Base-by-base conservation (phyloP, 257 asterid species). In the Scutellaria galericulata region DNA sequence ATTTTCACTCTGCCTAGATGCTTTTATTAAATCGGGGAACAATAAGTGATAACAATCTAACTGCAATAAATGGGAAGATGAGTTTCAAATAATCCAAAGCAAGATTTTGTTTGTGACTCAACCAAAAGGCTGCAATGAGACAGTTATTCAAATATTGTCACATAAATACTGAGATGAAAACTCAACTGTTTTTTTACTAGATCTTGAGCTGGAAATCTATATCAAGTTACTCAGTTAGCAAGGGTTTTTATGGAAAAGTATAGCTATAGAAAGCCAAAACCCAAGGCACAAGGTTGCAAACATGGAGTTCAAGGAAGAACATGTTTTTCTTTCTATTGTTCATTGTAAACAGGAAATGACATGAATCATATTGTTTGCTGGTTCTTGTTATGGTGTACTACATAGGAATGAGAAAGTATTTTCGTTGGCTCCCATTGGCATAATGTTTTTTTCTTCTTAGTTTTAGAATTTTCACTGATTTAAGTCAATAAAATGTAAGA, bases 391-490 rank as follows among this genome's bases (percentile, higher is more conserved):
- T 51, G 40, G 50, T 22, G 42, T 42, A 11, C 7, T 14, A 54
- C 51, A 63, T 40, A 6, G 48, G 70, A 51, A 68, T 20, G 9
- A 10, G 52, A 31, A 18, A 57, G 20, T 11, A n/a, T 62, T 35
- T 35, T 57, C 20, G 2, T 24, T 14, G 65, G 15, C 48, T 62
- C 69, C 68, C 2, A 10, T 2, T 54, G 66, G 45, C 77, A 65
- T 7, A 77, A 15, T 35, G 22, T 47, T 4, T 27, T 13, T n/a
- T 18, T 18, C 18, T 14, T n/a, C 10, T 9, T 9, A 42, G 27
- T 47, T 35, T 8, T 47, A 61, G 68, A 39, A 7, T 20, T 50
- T 46, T 48, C 51, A 35, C 55, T 52, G 12, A 13, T 42, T 18
- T 53, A 62, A 5, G 22, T 24, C 46, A 41, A 46, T 5, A 8